phyloP scores from a whole-genome alignment of 805 yeast species.

The Cyberlindnera japonica region DNA sequence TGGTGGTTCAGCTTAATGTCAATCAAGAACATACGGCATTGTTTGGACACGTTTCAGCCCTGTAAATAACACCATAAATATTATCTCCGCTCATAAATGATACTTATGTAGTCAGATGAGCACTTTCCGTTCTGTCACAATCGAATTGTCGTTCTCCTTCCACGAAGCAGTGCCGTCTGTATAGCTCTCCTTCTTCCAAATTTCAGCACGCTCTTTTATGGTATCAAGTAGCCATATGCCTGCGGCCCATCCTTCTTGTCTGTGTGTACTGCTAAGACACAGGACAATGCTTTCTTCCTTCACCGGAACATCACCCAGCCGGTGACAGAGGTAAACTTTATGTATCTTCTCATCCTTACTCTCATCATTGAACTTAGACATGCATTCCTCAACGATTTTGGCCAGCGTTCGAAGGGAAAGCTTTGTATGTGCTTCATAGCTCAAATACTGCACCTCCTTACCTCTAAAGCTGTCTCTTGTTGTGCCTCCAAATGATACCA shows the following conservation, averaged over 20 bases:
- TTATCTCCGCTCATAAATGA: too few species aligned
- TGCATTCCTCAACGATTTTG: conserved; percentile 34
- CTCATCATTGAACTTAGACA: conserved; percentile 22
- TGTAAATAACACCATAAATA: too few species aligned
- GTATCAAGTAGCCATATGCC: conserved; percentile 42
- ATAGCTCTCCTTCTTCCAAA: conserved; percentile 49
- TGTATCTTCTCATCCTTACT: conserved; percentile 27
- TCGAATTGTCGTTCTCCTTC: conserved; percentile 39
- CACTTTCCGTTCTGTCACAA: conserved; percentile 4
- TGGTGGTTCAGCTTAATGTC: background rate
- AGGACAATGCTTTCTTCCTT: conserved; percentile 44
- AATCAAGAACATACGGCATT: too few species aligned
- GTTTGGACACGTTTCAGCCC: too few species aligned
- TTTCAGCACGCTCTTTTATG: conserved; percentile 42
- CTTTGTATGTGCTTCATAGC: conserved; percentile 45
- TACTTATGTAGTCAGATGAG: too few species aligned
- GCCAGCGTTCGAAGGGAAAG: conserved; percentile 38
- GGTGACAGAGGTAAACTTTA: conserved; percentile 40
- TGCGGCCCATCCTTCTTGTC: conserved; percentile 46
- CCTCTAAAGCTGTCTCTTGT: conserved; percentile 44
- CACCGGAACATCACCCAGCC: conserved; percentile 46
- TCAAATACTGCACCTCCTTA: conserved; percentile 36
- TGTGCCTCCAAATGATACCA: conserved; percentile 47
- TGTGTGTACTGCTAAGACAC: conserved; percentile 42
- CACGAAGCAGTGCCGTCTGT: conserved; percentile 39